phyloP scores from a whole-genome alignment of 495 filamentous ascomycete genomes.

The Penicillium odoratum region DNA sequence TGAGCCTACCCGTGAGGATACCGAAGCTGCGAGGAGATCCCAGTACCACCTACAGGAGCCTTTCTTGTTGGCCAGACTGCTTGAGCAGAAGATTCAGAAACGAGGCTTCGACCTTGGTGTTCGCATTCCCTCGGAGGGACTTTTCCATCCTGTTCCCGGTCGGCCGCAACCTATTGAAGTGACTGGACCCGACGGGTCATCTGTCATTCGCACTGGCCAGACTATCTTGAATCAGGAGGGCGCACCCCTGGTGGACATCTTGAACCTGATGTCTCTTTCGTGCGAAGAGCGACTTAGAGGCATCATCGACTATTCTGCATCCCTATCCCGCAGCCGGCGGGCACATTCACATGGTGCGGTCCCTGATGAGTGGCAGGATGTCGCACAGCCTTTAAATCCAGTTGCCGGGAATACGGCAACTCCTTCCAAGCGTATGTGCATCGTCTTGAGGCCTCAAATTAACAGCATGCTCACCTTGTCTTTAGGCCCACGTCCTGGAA shows the following conservation, averaged over 20 bases:
- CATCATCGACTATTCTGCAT: slow-evolving; percentile 69
- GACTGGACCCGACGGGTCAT: slow-evolving; percentile 54
- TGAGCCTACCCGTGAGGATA: slow-evolving; percentile 44
- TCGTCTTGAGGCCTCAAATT: neutral
- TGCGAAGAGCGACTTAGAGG: slow-evolving; percentile 68
- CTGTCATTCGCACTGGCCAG: slow-evolving; percentile 56
- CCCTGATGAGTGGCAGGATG: slow-evolving; percentile 66
- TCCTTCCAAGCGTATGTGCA: slow-evolving; percentile 61
- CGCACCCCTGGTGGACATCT: slow-evolving; percentile 67
- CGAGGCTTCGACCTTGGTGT: slow-evolving; percentile 56
- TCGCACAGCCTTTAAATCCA: slow-evolving; percentile 50
- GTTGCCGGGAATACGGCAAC: slow-evolving; percentile 42
- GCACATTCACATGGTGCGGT: slow-evolving; percentile 70
- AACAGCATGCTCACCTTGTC: slow-evolving; percentile 16
- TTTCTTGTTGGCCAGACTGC: slow-evolving; percentile 54
- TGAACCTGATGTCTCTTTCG: slow-evolving; percentile 73
- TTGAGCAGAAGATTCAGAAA: slow-evolving; percentile 48
- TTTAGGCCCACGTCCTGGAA: slow-evolving; percentile 36
- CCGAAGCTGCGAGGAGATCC: slow-evolving; percentile 41
- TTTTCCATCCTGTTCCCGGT: slow-evolving; percentile 55
- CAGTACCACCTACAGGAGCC: slow-evolving; percentile 60
- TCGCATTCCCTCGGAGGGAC: slow-evolving; percentile 60
- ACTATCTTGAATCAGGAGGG: slow-evolving; percentile 66
- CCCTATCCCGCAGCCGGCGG: slow-evolving; percentile 62
- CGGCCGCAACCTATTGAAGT: slow-evolving; percentile 55